These are phyloP conservation scores for Pachyrhizus erosus DNA, from an alignment of 306 rosid genomes.

Conservation along the genomic window DNA sequence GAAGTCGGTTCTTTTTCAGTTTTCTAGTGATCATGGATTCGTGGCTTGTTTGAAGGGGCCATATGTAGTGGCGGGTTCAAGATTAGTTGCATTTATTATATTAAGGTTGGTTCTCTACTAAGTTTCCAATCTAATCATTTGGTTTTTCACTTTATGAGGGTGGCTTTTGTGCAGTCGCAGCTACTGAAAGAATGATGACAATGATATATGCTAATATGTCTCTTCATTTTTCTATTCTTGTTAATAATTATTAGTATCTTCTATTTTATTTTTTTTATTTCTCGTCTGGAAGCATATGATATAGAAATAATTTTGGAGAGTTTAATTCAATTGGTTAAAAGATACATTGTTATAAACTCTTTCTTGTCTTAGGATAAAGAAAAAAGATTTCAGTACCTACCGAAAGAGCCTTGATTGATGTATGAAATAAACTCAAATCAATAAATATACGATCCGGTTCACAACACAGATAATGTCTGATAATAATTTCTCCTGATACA, in stretches of 20 bases:
- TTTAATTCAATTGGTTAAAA: too few relatives aligned
- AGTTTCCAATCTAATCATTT: constrained; percentile 20
- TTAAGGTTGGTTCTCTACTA: constrained; percentile 33
- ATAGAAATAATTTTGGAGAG: not conserved
- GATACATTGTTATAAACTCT: too few relatives aligned
- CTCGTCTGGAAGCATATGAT: not conserved
- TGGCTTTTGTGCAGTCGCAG: constrained; percentile 35
- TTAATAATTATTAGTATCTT: constrained; percentile 2
- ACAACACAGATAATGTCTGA: not conserved
- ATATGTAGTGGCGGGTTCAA: constrained; percentile 31
- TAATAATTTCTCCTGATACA: not conserved
- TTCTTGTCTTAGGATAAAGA: too few relatives aligned
- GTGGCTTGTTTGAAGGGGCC: constrained; percentile 37
- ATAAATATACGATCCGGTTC: not conserved
- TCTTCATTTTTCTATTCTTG: not conserved
- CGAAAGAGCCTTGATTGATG: too few relatives aligned
- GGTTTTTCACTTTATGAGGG: constrained; percentile 36
- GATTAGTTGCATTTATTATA: constrained; percentile 33
- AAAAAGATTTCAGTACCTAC: too few relatives aligned
- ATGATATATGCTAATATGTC: constrained; percentile 13
- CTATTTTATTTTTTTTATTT: not conserved
- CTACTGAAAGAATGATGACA: constrained; percentile 34
- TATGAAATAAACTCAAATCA: not conserved
- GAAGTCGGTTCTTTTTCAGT: constrained; percentile 21
- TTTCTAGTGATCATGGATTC: constrained; percentile 28